Base-by-base conservation (phyloP, 2,329 filamentous ascomycete genomes). In the Juglanconis juglandina region DNA sequence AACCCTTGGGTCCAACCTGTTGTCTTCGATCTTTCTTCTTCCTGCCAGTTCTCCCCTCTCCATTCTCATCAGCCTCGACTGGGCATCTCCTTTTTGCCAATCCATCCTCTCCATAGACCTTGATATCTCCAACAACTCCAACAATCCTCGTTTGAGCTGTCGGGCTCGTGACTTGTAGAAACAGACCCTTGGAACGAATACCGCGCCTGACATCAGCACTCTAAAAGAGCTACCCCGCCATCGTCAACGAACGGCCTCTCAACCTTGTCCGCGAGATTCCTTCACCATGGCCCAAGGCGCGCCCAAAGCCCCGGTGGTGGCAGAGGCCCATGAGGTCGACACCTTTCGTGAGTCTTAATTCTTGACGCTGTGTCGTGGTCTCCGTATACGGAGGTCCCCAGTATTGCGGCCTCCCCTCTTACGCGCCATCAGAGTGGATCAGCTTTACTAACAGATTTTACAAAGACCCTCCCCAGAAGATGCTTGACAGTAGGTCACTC, bases 241-340 rank as follows among this genome's bases (percentile, higher is more conserved):
- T 56, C 44, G 32, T 14, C 34, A 48, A 44, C 62, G 52, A 7
- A 5, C 17, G 24, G 24, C 17, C 17, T 24, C 44, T 11, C 50
- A 52, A 14, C 11, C 13, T 11, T 41, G 37, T 59, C 63, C 66
- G 60, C 68, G 69, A 66, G 41, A 44, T 13, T 13, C 14, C 24
- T 24, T 35, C 44, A 56, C 30, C 46, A 84, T 84, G 81, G 77
- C 77, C 69, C 76, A 75, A 69, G 72, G 70, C 64, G 73, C 75
- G 60, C 66, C 73, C 69, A 82, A 79, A 73, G 71, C 68, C 67
- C 83, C 82, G 52, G 87, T 90, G 69, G 89, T 92, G 69, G 81
- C 82, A 63, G 90, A 92, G 80, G 88, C 89, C 70, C 89, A 92
- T 75, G 77, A 87, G 71, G 88, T 92, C 68, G 87, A 91, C 75